A percentile compares a stretch with the other conserved stretches of the same genome.
phyloP scores from a whole-genome alignment of 139 green algal species.

The Diplosphaera chodatii region DNA sequence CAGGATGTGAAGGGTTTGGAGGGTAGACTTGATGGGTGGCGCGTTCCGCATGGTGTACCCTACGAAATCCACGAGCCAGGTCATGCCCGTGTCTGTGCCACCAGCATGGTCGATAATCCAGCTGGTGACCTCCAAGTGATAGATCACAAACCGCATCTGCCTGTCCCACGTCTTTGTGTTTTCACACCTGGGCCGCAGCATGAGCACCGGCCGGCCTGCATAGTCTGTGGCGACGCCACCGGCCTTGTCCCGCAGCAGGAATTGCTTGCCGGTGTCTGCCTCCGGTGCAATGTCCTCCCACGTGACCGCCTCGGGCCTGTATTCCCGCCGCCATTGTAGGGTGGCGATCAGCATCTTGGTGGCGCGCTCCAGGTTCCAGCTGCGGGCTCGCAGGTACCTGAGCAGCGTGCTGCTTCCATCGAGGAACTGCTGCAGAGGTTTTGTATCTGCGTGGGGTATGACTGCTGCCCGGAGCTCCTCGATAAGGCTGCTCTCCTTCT shows the following conservation, averaged over 20 bases:
- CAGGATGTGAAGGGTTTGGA: conserved; percentile 43
- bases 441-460: too few species aligned
- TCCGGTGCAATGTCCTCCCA: conserved; percentile 56
- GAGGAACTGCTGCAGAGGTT: not conserved
- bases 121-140: conserved; percentile 64
- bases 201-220: conserved; percentile 52
- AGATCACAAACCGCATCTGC: conserved; percentile 73
- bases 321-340: conserved; percentile 55
- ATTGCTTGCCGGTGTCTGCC: conserved; percentile 58
- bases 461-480: too few species aligned
- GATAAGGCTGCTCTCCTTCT: too few species aligned
- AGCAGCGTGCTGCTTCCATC: conserved; percentile 52
- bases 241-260: conserved; percentile 55
- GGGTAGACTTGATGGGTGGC: conserved; percentile 49
- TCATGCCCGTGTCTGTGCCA: not conserved
- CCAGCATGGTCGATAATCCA: conserved; percentile 50
- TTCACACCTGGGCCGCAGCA: conserved; percentile 71
- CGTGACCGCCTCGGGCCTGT: conserved; percentile 51
- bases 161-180: conserved; percentile 34
- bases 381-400: conserved; percentile 63
- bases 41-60: conserved; percentile 38
- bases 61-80: conserved; percentile 8
- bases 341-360: conserved; percentile 60
- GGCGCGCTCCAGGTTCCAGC: conserved; percentile 60
- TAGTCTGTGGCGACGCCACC: not conserved